phyloP scores from a whole-genome alignment of 176 grass and related monocot species.

The Aechmea fasciata region DNA sequence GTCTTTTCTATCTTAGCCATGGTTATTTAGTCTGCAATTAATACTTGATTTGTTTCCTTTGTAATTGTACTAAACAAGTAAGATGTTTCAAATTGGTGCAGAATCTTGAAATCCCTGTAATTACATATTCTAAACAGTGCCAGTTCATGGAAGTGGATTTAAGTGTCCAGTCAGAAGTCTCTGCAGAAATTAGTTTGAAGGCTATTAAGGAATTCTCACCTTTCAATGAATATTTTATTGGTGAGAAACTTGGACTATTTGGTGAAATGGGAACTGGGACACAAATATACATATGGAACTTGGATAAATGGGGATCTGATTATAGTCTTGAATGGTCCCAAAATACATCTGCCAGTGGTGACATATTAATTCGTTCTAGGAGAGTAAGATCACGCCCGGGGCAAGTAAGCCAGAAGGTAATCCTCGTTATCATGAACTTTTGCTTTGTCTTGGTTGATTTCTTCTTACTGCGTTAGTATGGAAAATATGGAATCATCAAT shows the following conservation, averaged over 20 bases:
- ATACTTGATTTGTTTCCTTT: neutral
- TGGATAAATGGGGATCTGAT: slow-evolving; percentile 73
- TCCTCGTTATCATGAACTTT: neutral
- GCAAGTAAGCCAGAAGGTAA: slow-evolving; percentile 54
- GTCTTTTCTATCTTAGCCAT: neutral
- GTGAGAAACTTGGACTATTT: slow-evolving; percentile 64
- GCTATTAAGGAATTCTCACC: slow-evolving; percentile 75
- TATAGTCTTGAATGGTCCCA: slow-evolving; percentile 62
- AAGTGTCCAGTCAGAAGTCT: slow-evolving; percentile 52
- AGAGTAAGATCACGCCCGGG: slow-evolving; percentile 57
- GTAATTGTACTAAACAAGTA: neutral
- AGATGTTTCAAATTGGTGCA: slow-evolving; percentile 27
- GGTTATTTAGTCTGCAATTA: neutral
- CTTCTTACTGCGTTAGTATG: neutral
- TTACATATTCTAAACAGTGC: slow-evolving; percentile 58
- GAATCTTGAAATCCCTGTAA: slow-evolving; percentile 83
- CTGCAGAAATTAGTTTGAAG: slow-evolving; percentile 49
- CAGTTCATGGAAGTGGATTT: slow-evolving; percentile 86
- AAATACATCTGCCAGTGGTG: slow-evolving; percentile 29
- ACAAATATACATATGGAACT: slow-evolving; percentile 89
- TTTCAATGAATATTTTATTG: slow-evolving; percentile 89
- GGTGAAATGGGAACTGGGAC: slow-evolving; percentile 58
- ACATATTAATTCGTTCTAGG: slow-evolving; percentile 78
- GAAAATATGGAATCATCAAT: neutral
- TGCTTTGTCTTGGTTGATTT: neutral